Evolutionary conservation across 257 asterid genomes (phyloP), one percentile per base, ranked within the genome.

Genomic region (Phtheirospermum japonicum): DNA sequence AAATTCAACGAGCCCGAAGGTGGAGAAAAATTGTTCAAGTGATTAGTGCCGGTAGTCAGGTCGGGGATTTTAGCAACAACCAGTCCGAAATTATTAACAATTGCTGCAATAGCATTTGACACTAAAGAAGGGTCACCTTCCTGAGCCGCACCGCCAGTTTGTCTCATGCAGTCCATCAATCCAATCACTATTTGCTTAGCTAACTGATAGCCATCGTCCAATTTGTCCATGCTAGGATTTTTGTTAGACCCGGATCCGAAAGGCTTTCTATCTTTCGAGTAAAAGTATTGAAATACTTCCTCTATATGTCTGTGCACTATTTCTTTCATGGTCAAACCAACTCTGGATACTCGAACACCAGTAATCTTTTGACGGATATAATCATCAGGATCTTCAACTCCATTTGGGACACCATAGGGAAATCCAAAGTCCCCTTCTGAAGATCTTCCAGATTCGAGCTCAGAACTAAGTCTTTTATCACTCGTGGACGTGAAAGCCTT

Each of bases 91-190:
- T 65, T 88, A 71, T 76, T 65, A 23, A 88, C 72, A 61, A 88
- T 81, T 50, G 94, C 94, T 59, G 87, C 80, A 72, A 88, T 73
- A 67, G 96, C 96, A 33, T 89, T 83, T 20, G 96, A 83, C 49
- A 88, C 94, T 79, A 88, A 73, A 39, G 83, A 75, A 52, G 96
- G 96, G 39, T 85, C 94, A 39, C 96, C 96, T 80, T 88, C 96
- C 80, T 88, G 96, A 70, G 96, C 96, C 43, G 96, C 96, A 71
- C 96, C 96, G 36, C 96, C 96, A 61, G 96, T 88, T 74, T 85
- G 94, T 60, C 87, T 85, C 88, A 88, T 88, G 77, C 96, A 88
- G 53, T 88, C 96, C 87, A 85, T 76, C 75, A 88, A 71, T 61
- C 94, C 87, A 67, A 72, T 73, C 11, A 88, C 89, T 64, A 81